Evolutionary conservation across 805 yeast genomes (phyloP), one percentile per base, ranked within the genome.

Genomic region (Wickerhamomyces rabaulensis): DNA sequence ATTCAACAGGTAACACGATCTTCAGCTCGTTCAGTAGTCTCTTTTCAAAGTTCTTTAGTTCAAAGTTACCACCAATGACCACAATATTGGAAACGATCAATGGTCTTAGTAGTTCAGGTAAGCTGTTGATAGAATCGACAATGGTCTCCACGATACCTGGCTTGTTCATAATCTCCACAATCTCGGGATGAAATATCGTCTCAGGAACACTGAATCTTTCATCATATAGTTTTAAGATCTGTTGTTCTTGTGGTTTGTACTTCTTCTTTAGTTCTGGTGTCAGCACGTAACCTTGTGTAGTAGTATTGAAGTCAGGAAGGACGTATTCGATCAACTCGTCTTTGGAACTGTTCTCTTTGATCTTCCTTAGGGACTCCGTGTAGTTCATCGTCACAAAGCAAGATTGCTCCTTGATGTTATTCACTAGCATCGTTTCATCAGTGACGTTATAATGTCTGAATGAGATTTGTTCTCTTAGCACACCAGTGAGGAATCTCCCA

Each of bases 171-270:
- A 92, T 70, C 13, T 87, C 89, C 1, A 87, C 74, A 46, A 87
- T 81, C 50, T 82, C 87, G 0, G 99, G 99, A 55, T 84, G 90
- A 64, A 88, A 91, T 31, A 87, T 70, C 1, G 87, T 71, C 60
- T 94, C 99, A 0, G 98, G 97, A 2, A 87, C 78, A 2, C 87
- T 75, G 64, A 94, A 92, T 47, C 97, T 67, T 64, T 94, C 99
- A 63, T 92, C 97, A 22, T 73, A 74, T 6, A 94, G 71, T 42
- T 74, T 68, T 33, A 92, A 67, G 1, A 82, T 72, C 62, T 91
- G 97, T 10, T 76, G 69, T 41, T 80, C 84, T 20, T 67, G 73
- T 3, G 75, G 66, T 33, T 61, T 55, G n/a, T 56, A 57, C 35
- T 57, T 56, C 2, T 52, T 50, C 29, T 52, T 55, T 19, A 62